Conservation (phyloP, 192 early-diverging fungal species). For the Rhizoclosmatium globosum region DNA sequence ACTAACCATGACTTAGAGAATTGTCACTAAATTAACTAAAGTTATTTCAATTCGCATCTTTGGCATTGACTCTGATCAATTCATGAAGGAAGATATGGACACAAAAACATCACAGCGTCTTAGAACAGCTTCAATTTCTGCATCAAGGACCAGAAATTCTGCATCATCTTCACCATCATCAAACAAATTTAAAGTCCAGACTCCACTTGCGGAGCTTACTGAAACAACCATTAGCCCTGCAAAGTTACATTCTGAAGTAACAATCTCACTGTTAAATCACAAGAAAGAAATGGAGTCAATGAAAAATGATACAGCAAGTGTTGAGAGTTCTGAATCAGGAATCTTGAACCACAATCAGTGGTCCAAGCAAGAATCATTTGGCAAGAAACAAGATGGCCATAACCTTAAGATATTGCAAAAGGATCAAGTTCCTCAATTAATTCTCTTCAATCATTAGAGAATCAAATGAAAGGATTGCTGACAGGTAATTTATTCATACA, state of each 20-base stretch:
- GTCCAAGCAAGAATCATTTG: neutral
- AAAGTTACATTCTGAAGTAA: neutral
- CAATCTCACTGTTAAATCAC: neutral
- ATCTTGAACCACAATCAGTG: too few species aligned
- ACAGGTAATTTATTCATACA: conserved; percentile 1
- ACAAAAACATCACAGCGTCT: conserved; percentile 34
- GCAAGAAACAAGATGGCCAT: conserved; percentile 9
- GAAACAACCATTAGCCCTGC: neutral
- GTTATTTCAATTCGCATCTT: conserved; percentile 65
- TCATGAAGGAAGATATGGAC: conserved; percentile 39
- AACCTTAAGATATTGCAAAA: conserved; percentile 1
- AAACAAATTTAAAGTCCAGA: conserved; percentile 26
- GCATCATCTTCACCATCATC: conserved; percentile 40
- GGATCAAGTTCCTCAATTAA: conserved; percentile 33
- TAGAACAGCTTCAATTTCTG: conserved; percentile 26
- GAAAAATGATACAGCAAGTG: neutral
- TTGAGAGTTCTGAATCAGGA: neutral
- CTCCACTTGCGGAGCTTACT: neutral
- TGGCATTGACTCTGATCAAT: conserved; percentile 67
- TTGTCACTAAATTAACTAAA: conserved; percentile 68
- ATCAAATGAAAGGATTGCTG: conserved; percentile 14
- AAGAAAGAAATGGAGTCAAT: neutral
- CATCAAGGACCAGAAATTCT: conserved; percentile 39
- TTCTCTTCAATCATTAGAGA: conserved; percentile 33
- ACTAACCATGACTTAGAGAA: conserved; percentile 53